phyloP scores from a whole-genome alignment of 805 yeast genomes.

The Saccharomycopsis sp. region DNA sequence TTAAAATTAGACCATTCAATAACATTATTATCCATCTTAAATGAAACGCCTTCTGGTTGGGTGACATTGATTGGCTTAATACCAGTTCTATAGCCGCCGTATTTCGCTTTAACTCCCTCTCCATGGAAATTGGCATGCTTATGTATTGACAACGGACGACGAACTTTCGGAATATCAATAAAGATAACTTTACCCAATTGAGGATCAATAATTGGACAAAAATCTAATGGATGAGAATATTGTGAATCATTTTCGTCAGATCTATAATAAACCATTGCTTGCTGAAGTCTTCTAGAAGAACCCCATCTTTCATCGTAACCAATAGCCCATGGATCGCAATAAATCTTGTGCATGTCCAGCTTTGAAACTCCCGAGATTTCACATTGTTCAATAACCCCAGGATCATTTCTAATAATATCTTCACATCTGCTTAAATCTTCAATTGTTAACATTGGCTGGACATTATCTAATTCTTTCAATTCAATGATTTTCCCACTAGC shows the following conservation, averaged over 20 bases:
- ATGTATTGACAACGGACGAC: conserved; percentile 63
- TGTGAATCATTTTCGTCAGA: conserved; percentile 70
- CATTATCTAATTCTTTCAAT: conserved; percentile 46
- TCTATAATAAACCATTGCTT: conserved; percentile 75
- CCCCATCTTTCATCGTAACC: conserved; percentile 79
- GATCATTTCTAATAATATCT: conserved; percentile 60
- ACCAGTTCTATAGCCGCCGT: conserved; percentile 58
- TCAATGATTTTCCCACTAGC: conserved; percentile 40
- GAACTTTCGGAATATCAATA: conserved; percentile 68
- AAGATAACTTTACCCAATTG: conserved; percentile 59
- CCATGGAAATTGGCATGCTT: conserved; percentile 69
- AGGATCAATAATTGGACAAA: conserved; percentile 77
- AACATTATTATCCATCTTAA: conserved; percentile 59
- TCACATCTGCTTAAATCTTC: conserved; percentile 60
- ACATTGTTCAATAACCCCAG: conserved; percentile 67
- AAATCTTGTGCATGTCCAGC: conserved; percentile 38
- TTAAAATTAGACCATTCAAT: conserved; percentile 75
- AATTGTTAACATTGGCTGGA: conserved; percentile 69
- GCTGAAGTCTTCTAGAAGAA: conserved; percentile 65
- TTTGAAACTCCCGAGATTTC: conserved; percentile 61
- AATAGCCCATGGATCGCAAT: conserved; percentile 67
- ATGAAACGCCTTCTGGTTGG: conserved; percentile 80
- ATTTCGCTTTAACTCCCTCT: conserved; percentile 50
- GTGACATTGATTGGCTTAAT: conserved; percentile 62
- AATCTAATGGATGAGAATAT: conserved; percentile 62